Conservation (phyloP, 2,329 filamentous ascomycete genomes). For the Paecilomyces variotii region DNA sequence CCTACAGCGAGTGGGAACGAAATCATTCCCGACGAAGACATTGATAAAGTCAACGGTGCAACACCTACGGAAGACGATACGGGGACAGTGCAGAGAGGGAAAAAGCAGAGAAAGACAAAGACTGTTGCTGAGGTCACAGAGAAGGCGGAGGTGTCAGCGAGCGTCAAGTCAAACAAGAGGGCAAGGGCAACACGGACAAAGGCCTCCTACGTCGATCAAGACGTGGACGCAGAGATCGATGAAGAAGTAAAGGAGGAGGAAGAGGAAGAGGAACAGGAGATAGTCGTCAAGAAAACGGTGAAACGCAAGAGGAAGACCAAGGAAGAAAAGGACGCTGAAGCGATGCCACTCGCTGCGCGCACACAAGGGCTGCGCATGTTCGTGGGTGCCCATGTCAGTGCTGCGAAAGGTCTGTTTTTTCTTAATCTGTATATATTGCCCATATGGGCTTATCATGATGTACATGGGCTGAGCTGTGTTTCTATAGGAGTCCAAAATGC, state of each 20-base stretch:
- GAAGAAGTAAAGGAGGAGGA: conserved; percentile 13
- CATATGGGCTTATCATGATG: not conserved
- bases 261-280: conserved; percentile 9
- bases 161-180: not conserved
- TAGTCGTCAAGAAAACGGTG: conserved; percentile 12
- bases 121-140: conserved; percentile 6
- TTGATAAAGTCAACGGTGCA: conserved; percentile 11
- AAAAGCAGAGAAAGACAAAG: not conserved
- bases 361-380: conserved; percentile 69
- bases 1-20: conserved; percentile 14
- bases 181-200: not conserved
- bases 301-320: conserved; percentile 46
- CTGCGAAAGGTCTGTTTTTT: conserved; percentile 62
- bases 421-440: not conserved
- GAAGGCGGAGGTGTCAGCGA: conserved; percentile 8
- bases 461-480: conserved; percentile 9
- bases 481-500: conserved; percentile 75
- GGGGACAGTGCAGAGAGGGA: conserved; percentile 15
- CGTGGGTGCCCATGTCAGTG: conserved; percentile 87
- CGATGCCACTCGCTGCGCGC: conserved; percentile 58
- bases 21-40: conserved; percentile 18
- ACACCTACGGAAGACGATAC: conserved; percentile 22
- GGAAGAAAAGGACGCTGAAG: conserved; percentile 46
- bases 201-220: not conserved
- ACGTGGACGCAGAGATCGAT: not conserved